Percentiles rank a stretch among this genome's conserved stretches.
These are phyloP conservation scores for Acanthamoeba rhysodes DNA, from an alignment of 208 protist genomes.

Conservation along the genomic window DNA sequence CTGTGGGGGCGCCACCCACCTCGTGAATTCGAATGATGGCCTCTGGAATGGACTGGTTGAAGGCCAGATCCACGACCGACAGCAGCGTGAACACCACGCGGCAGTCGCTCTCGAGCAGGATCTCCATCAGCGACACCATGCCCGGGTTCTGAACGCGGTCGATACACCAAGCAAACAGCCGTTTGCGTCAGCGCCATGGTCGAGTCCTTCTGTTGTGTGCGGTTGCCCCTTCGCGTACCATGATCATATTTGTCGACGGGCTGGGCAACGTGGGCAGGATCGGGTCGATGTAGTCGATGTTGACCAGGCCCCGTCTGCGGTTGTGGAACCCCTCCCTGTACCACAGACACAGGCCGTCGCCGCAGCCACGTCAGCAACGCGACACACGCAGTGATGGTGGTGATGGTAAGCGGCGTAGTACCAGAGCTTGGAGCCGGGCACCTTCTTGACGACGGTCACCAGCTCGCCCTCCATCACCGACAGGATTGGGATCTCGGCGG, in stretches of 20 bases:
- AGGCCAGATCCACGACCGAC: constrained; percentile 33
- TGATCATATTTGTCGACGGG: constrained; percentile 25
- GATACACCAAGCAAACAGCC: not conserved
- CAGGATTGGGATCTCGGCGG: not conserved
- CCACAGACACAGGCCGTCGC: not conserved
- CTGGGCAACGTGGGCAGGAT: not conserved
- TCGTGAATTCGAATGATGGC: constrained; percentile 41
- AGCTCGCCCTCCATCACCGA: constrained; percentile 48
- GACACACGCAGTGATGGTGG: not conserved
- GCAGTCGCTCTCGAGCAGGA: constrained; percentile 2
- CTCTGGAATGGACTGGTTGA: constrained; percentile 11
- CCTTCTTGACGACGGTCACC: constrained; percentile 41
- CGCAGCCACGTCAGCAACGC: not conserved
- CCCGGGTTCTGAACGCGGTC: not conserved
- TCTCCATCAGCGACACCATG: constrained; percentile 44
- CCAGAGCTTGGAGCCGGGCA: constrained; percentile 1
- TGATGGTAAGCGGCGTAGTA: not conserved
- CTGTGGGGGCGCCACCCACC: not conserved
- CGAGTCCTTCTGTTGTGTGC: not conserved
- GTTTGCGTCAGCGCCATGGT: not conserved
- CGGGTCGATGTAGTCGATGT: constrained; percentile 68
- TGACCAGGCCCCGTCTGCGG: not conserved
- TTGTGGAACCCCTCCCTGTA: constrained; percentile 30
- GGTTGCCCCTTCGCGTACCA: not conserved
- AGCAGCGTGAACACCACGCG: constrained; percentile 47